Percentiles rank a stretch among this genome's conserved stretches.
These are phyloP conservation scores for Eucalyptus curtisii DNA, from an alignment of 345 rosid species.

Conservation along the genomic window DNA sequence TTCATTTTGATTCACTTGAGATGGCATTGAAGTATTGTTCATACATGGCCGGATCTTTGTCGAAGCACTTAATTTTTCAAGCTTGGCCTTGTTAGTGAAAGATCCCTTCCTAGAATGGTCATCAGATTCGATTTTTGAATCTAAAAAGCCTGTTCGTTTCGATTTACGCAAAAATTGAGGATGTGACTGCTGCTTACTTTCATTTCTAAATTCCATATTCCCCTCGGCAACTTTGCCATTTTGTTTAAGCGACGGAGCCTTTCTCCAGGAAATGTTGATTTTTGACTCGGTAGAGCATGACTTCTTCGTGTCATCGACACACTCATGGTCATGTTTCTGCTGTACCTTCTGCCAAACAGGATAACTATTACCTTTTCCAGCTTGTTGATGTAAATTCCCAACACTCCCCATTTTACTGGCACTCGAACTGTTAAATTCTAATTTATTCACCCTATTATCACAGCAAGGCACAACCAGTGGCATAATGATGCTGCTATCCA, in stretches of 20 bases:
- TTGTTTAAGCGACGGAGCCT: not conserved
- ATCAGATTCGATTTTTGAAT: constrained; percentile 10
- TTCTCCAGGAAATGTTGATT: not conserved
- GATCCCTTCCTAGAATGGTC: constrained; percentile 4
- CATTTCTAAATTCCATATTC: not conserved
- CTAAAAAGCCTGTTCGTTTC: constrained; percentile 12
- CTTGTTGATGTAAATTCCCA: constrained; percentile 5
- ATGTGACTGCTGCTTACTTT: constrained; percentile 9
- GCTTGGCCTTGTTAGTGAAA: constrained; percentile 9
- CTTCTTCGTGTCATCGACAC: not conserved
- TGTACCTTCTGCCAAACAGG: constrained; percentile 46
- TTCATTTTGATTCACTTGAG: not conserved
- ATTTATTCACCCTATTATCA: not conserved
- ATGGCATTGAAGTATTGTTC: not conserved
- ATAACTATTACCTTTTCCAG: constrained; percentile 20
- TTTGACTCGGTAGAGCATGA: not conserved
- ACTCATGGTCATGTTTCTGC: constrained; percentile 10
- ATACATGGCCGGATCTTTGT: not conserved
- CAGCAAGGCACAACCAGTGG: not conserved
- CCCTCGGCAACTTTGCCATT: constrained; percentile 1
- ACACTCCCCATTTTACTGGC: constrained; percentile 4
- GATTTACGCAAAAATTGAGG: constrained; percentile 10
- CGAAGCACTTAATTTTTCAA: not conserved
- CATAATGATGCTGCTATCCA: not conserved
- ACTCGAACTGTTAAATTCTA: constrained; percentile 3